phyloP scores from a whole-genome alignment of 768 basidiomycete species.

The Phlegmacium glaucopus region DNA sequence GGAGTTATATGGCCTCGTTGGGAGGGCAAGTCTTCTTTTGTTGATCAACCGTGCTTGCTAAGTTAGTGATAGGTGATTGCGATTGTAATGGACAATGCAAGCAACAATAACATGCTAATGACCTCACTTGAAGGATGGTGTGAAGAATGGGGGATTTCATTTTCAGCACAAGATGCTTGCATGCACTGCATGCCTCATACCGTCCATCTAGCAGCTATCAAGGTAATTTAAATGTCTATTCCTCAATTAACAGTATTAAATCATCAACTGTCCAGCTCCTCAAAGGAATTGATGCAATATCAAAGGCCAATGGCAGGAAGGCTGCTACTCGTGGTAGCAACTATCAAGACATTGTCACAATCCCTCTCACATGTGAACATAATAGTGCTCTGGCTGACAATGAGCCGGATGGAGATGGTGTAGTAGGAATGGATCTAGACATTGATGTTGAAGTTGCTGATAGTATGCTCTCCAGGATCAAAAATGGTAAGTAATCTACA shows the following conservation, averaged over 20 bases:
- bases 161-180: slow-evolving; percentile 20
- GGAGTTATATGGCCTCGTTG: slow-evolving; percentile 19
- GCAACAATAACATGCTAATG: slow-evolving; percentile 33
- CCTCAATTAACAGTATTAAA: too few species aligned
- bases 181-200: too few species aligned
- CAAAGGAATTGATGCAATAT: slow-evolving; percentile 26
- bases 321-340: slow-evolving; percentile 11
- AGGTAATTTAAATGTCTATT: neutral
- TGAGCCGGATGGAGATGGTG: too few species aligned
- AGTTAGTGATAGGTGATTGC: slow-evolving; percentile 21
- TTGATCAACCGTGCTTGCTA: neutral
- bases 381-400: too few species aligned
- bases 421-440: too few species aligned
- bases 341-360: slow-evolving; percentile 18
- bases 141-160: slow-evolving; percentile 14
- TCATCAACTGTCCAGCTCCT: slow-evolving; percentile 20
- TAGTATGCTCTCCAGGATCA: too few species aligned
- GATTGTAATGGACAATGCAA: slow-evolving; percentile 33
- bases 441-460: too few species aligned
- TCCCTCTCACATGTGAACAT: slow-evolving; percentile 2
- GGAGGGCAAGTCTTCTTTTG: neutral
- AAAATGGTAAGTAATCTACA: too few species aligned
- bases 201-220: slow-evolving; percentile 34
- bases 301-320: too few species aligned
- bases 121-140: slow-evolving; percentile 14